phyloP scores from a whole-genome alignment of 805 yeast species.

The Yamadazyma sp. region DNA sequence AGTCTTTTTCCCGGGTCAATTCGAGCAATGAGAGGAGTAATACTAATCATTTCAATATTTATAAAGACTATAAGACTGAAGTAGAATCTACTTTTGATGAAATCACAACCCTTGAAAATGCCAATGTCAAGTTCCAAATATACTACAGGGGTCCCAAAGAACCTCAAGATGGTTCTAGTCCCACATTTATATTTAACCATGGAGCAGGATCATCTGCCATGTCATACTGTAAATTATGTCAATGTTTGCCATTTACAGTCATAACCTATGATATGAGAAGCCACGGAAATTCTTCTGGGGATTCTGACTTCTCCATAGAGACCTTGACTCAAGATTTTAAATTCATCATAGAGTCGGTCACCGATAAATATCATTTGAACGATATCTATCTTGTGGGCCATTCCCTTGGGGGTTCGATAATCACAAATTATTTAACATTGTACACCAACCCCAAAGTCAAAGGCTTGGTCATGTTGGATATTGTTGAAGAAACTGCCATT shows the following conservation, averaged over 20 bases:
- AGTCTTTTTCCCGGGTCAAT: neutral
- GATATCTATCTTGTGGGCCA: slow-evolving; percentile 73
- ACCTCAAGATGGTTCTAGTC: slow-evolving; percentile 42
- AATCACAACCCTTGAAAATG: no score
- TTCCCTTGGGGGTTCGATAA: slow-evolving; percentile 86
- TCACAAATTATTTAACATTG: slow-evolving; percentile 49
- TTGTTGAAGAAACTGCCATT: slow-evolving; percentile 90
- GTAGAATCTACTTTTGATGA: slow-evolving; percentile 9
- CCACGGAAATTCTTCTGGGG: slow-evolving; percentile 54
- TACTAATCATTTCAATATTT: slow-evolving; percentile 8
- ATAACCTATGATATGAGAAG: slow-evolving; percentile 81
- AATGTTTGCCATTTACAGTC: slow-evolving; percentile 50
- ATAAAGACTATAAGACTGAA: slow-evolving; percentile 1
- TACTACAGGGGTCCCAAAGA: slow-evolving; percentile 59
- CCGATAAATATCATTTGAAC: slow-evolving; percentile 2
- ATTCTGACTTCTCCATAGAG: slow-evolving; percentile 39
- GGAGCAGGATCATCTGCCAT: slow-evolving; percentile 93
- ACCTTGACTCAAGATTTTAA: slow-evolving; percentile 58
- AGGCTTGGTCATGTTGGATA: slow-evolving; percentile 82
- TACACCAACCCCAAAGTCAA: slow-evolving; percentile 11
- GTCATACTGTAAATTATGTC: slow-evolving; percentile 62
- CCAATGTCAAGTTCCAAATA: slow-evolving; percentile 29
- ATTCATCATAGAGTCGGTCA: slow-evolving; percentile 43
- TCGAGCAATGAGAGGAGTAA: slow-evolving; percentile 9
- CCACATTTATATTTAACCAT: slow-evolving; percentile 77